A percentile compares a stretch with the other conserved stretches of the same genome.
These are phyloP conservation scores for Leucaena leucocephala DNA, from an alignment of 306 rosid genomes.

Conservation along the genomic window DNA sequence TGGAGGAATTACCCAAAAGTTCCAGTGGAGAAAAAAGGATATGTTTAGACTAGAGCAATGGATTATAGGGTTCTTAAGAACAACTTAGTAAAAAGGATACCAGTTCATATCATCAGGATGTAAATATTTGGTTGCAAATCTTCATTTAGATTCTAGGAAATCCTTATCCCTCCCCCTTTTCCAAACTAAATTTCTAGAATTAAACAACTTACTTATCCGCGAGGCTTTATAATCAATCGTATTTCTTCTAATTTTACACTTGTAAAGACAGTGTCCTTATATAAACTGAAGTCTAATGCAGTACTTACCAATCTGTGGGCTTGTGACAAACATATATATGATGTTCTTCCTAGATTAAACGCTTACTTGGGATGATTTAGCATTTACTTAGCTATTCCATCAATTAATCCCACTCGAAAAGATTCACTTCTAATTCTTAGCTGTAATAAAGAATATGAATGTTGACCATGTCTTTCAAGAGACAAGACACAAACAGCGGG, in stretches of 20 bases:
- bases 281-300: neutral
- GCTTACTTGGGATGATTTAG: neutral
- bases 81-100: neutral
- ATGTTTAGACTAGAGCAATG: neutral
- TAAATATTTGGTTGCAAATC: neutral
- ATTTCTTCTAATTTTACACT: neutral
- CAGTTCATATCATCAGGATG: neutral
- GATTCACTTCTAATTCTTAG: neutral
- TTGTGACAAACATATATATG: neutral
- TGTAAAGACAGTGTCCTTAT: neutral
- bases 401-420: neutral
- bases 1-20: neutral
- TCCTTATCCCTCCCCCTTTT: neutral
- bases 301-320: neutral
- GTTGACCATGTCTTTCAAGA: neutral
- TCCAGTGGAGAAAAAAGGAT: neutral
- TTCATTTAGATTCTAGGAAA: neutral
- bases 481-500: neutral
- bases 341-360: too few species aligned
- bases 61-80: neutral
- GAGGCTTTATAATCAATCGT: neutral
- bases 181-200: neutral
- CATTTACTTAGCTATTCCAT: too few species aligned
- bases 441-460: too few species aligned
- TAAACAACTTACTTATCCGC: neutral